Conservation (phyloP, 805 yeast species). For the Nakazawaea anatomiae region DNA sequence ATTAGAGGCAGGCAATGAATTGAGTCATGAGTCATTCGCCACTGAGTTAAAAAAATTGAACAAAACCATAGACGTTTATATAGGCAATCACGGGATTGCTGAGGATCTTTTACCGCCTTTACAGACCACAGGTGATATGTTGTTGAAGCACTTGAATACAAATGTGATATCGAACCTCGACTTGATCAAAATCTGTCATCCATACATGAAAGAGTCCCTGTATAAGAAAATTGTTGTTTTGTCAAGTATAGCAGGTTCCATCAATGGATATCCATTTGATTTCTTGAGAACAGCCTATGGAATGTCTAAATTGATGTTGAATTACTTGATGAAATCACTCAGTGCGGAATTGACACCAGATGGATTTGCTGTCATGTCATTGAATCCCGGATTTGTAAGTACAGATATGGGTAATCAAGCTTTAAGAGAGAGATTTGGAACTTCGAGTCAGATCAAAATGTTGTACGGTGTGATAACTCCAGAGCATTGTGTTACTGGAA, state of each 20-base stretch:
- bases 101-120: neutral
- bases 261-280: constrained; percentile 6
- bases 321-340: constrained; percentile 22
- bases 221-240: constrained; percentile 20
- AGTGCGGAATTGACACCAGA: constrained; percentile 17
- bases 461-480: neutral
- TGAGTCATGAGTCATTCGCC: constrained; percentile 14
- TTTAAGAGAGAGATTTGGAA: neutral
- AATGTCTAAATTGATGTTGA: constrained; percentile 29
- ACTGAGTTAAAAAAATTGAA: constrained; percentile 10
- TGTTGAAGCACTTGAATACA: constrained; percentile 13
- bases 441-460: neutral
- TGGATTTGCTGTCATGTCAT: constrained; percentile 18
- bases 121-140: constrained; percentile 1
- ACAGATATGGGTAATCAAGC: constrained; percentile 24
- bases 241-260: constrained; percentile 21
- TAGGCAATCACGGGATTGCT: constrained; percentile 21
- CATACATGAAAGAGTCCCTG: constrained; percentile 5
- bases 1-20: constrained; percentile 17
- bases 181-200: neutral
- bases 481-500: neutral
- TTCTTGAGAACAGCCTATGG: constrained; percentile 24
- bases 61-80: constrained; percentile 19
- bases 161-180: constrained; percentile 11
- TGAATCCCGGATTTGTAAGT: constrained; percentile 31